phyloP scores from a whole-genome alignment of 768 basidiomycete genomes.

The Suillus subalutaceus region DNA sequence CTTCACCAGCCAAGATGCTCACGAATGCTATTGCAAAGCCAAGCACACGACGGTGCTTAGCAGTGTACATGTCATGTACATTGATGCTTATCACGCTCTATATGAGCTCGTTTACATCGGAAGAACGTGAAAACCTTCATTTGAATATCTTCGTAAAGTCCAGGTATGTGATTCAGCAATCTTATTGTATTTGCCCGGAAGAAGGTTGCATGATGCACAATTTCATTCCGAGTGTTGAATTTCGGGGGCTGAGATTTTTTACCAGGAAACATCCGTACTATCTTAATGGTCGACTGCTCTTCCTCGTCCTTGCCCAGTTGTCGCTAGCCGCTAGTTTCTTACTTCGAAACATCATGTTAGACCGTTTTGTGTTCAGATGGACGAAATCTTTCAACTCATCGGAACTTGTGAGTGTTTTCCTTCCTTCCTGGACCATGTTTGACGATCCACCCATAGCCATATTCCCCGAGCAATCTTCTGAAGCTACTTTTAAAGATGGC shows the following conservation, averaged over 20 bases:
- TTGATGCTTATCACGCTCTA: conserved; percentile 47
- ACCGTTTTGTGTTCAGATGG: conserved; percentile 59
- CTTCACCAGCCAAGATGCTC: conserved; percentile 56
- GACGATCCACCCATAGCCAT: conserved; percentile 19
- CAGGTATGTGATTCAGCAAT: conserved; percentile 40
- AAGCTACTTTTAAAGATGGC: conserved; percentile 39
- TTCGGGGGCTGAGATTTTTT: conserved; percentile 8
- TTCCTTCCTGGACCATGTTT: background rate
- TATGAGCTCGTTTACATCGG: conserved; percentile 36
- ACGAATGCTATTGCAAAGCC: conserved; percentile 48
- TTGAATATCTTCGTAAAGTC: conserved; percentile 68
- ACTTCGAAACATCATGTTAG: conserved; percentile 62
- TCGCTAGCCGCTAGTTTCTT: conserved; percentile 49
- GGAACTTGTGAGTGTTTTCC: conserved; percentile 21
- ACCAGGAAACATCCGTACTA: conserved; percentile 74
- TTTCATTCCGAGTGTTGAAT: background rate
- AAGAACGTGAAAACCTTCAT: conserved; percentile 39
- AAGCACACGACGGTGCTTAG: conserved; percentile 47
- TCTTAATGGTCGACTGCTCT: conserved; percentile 69
- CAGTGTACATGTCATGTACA: conserved; percentile 52
- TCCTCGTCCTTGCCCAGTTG: conserved; percentile 57
- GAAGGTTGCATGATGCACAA: conserved; percentile 17
- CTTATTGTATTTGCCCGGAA: background rate
- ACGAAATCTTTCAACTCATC: conserved; percentile 18
- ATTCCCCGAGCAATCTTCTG: conserved; percentile 20